Conservation (phyloP, 1,284 basidiomycete species). For the Coriolopsis trogii region DNA sequence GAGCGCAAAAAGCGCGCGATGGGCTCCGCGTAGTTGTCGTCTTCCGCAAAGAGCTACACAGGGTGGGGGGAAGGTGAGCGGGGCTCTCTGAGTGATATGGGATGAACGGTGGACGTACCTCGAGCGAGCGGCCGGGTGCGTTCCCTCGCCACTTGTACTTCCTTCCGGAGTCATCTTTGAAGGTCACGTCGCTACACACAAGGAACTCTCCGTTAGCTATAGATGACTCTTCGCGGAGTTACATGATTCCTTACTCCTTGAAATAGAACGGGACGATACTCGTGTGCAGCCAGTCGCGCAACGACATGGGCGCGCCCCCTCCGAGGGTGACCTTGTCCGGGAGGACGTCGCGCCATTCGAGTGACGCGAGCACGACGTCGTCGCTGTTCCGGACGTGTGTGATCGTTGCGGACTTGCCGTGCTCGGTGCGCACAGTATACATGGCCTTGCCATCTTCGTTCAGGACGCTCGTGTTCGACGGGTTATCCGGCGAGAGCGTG, state of each 20-base stretch:
- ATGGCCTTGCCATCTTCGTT: slow-evolving; percentile 38
- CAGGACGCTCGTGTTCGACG: slow-evolving; percentile 44
- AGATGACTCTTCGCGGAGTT: not conserved
- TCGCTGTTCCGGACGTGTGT: slow-evolving; percentile 37
- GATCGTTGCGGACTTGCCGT: slow-evolving; percentile 32
- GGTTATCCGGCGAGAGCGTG: slow-evolving; percentile 44
- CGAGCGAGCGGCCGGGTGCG: slow-evolving; percentile 37
- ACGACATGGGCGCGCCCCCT: slow-evolving; percentile 19
- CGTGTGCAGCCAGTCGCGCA: slow-evolving; percentile 45
- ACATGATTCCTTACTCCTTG: slow-evolving; percentile 36
- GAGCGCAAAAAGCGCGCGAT: slow-evolving; percentile 42
- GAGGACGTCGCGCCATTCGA: slow-evolving; percentile 28
- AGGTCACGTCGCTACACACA: slow-evolving; percentile 37
- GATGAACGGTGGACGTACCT: slow-evolving; percentile 31
- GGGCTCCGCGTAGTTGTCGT: slow-evolving; percentile 34
- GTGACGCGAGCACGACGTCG: slow-evolving; percentile 28
- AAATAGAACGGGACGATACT: slow-evolving; percentile 43
- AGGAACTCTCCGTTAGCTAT: not conserved
- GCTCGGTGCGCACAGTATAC: slow-evolving; percentile 43
- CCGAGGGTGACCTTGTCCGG: slow-evolving; percentile 27
- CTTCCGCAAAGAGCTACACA: slow-evolving; percentile 39
- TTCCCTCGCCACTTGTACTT: slow-evolving; percentile 47
- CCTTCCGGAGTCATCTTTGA: slow-evolving; percentile 39
- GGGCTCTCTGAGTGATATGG: not conserved
- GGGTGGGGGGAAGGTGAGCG: not conserved